Conservation (phyloP, 2,329 filamentous ascomycete species). For the Nannizziopsis arthrosporioides region DNA sequence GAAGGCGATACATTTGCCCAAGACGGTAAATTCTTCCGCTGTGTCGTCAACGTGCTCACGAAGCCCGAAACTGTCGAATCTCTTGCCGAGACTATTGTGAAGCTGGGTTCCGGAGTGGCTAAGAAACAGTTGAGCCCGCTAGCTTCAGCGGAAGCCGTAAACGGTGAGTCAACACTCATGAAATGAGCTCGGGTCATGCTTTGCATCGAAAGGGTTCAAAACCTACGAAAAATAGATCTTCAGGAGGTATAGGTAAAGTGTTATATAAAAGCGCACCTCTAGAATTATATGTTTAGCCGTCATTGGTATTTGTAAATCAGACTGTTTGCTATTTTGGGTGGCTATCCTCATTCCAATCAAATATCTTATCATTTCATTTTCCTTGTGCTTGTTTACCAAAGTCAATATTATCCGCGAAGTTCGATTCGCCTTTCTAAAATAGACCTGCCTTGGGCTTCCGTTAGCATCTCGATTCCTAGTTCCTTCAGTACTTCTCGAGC, state of each 20-base stretch:
- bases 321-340: background rate
- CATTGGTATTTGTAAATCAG: background rate
- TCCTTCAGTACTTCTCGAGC: conserved; percentile 36
- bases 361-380: too few species aligned
- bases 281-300: background rate
- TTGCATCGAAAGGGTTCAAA: too few species aligned
- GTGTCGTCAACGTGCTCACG: conserved; percentile 55
- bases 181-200: conserved; percentile 3
- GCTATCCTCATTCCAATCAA: too few species aligned
- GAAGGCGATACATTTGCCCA: conserved; percentile 40
- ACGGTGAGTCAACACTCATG: background rate
- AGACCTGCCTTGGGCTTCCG: conserved; percentile 37
- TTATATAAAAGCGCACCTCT: background rate
- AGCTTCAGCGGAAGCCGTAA: background rate
- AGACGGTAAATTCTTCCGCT: conserved; percentile 55
- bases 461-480: conserved; percentile 33
- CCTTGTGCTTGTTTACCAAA: background rate
- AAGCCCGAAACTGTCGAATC: conserved; percentile 49
- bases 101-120: conserved; percentile 30
- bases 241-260: background rate
- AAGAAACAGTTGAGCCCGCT: conserved; percentile 13
- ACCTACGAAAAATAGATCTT: too few species aligned
- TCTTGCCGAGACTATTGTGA: conserved; percentile 49
- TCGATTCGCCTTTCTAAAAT: conserved; percentile 38
- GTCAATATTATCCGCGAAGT: conserved; percentile 24